These are phyloP conservation scores for Paecilomyces formosus DNA, from an alignment of 2,329 filamentous ascomycete species.

Conservation along the genomic window DNA sequence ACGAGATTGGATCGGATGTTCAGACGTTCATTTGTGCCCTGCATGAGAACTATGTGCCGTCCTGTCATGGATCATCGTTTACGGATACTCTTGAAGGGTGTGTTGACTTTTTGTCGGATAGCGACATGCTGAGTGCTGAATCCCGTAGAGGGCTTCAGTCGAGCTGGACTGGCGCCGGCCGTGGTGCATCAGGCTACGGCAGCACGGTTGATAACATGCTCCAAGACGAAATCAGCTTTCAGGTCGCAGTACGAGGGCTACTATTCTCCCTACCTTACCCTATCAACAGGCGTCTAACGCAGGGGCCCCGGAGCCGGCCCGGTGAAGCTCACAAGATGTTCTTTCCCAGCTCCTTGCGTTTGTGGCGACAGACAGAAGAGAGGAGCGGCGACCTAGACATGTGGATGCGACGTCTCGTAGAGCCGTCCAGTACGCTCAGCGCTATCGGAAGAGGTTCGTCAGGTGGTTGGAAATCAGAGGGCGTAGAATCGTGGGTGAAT, in stretches of 20 bases:
- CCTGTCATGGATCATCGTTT: constrained; percentile 61
- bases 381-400: constrained; percentile 58
- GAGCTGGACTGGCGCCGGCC: constrained; percentile 43
- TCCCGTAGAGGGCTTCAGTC: constrained; percentile 31
- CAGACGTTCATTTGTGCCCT: constrained; percentile 83
- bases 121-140: constrained; percentile 74
- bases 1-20: constrained; percentile 88
- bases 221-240: constrained; percentile 91
- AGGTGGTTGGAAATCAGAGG: constrained; percentile 6
- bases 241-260: constrained; percentile 79
- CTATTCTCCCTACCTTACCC: constrained; percentile 79
- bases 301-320: constrained; percentile 19
- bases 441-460: constrained; percentile 23
- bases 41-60: constrained; percentile 88
- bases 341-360: constrained; percentile 74
- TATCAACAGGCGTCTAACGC: constrained; percentile 56
- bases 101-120: constrained; percentile 77
- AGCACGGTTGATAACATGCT: constrained; percentile 66
- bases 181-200: constrained; percentile 45
- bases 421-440: constrained; percentile 33
- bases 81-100: constrained; percentile 78
- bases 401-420: constrained; percentile 29
- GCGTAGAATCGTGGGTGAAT: constrained; percentile 32
- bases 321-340: constrained; percentile 80
- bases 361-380: constrained; percentile 81